These are phyloP conservation scores for Capsella bursapastoris DNA, from an alignment of 345 rosid genomes.

Conservation along the genomic window DNA sequence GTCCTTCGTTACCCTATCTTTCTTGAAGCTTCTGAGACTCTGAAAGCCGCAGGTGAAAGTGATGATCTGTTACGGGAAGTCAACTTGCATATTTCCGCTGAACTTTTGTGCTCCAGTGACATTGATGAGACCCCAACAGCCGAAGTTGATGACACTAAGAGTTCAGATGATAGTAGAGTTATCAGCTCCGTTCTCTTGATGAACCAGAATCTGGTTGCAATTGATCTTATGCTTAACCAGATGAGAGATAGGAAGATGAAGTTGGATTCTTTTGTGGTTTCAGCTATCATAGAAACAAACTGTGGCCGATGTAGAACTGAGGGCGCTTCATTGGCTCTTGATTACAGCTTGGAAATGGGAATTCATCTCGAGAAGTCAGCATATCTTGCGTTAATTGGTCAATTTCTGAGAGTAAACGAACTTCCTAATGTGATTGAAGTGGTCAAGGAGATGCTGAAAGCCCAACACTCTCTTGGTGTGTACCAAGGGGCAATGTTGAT, in stretches of 20 bases:
- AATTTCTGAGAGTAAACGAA: conserved; percentile 52
- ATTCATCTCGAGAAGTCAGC: conserved; percentile 57
- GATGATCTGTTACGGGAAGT: conserved; percentile 65
- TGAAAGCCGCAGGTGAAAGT: conserved; percentile 55
- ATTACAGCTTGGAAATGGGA: conserved; percentile 56
- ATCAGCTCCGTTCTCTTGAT: conserved; percentile 60
- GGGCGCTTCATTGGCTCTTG: conserved; percentile 69
- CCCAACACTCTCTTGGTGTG: conserved; percentile 63
- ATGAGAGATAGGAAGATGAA: conserved; percentile 46
- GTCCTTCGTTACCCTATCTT: conserved; percentile 75
- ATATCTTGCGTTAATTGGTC: conserved; percentile 67
- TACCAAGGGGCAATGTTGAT: conserved; percentile 69
- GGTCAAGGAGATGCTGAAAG: conserved; percentile 56
- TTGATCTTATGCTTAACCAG: conserved; percentile 59
- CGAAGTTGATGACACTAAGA: conserved; percentile 39
- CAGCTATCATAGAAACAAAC: conserved; percentile 56
- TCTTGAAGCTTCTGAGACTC: conserved; percentile 57
- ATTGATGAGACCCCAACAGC: conserved; percentile 30
- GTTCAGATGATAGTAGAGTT: conserved; percentile 44
- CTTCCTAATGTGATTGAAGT: conserved; percentile 53
- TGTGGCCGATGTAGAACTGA: conserved; percentile 50
- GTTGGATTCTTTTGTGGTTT: conserved; percentile 55
- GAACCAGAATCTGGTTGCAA: conserved; percentile 64
- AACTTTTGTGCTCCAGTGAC: conserved; percentile 37
- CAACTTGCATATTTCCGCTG: conserved; percentile 64